Evolutionary conservation across 148 eudicot species (phyloP).

Genomic region (Vaccinium myrtillus): DNA sequence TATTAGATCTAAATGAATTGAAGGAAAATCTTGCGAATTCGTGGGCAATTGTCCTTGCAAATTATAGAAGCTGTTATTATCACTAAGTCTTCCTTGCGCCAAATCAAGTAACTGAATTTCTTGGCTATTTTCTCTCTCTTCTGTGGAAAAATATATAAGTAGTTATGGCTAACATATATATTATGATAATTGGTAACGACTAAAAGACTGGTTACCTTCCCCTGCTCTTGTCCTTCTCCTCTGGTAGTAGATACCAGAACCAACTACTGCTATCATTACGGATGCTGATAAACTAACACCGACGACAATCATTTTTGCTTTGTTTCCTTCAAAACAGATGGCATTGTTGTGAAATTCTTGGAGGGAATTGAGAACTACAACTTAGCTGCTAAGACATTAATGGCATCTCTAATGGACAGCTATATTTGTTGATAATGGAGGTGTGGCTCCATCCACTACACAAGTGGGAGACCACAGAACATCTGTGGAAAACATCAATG

Average conservation of each 20-base stretch:
- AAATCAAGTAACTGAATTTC: not conserved
- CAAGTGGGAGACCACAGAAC: too few relatives aligned
- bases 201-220: not conserved
- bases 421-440: too few relatives aligned
- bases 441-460: too few relatives aligned
- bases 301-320: not conserved
- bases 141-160: too few relatives aligned
- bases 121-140: not conserved
- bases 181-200: too few relatives aligned
- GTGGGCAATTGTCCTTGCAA: not conserved
- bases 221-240: not conserved
- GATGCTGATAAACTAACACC: constrained; percentile 7
- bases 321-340: not conserved
- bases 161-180: too few relatives aligned
- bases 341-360: not conserved
- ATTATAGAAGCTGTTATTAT: not conserved
- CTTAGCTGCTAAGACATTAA: too few relatives aligned
- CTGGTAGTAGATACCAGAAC: not conserved
- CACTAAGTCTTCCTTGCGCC: not conserved
- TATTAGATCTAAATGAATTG: not conserved
- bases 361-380: too few relatives aligned
- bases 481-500: too few relatives aligned
- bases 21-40: not conserved
- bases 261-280: constrained; percentile 6
- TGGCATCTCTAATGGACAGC: too few relatives aligned